phyloP scores from a whole-genome alignment of 176 grass and related monocot genomes.

The Juncus effusus region DNA sequence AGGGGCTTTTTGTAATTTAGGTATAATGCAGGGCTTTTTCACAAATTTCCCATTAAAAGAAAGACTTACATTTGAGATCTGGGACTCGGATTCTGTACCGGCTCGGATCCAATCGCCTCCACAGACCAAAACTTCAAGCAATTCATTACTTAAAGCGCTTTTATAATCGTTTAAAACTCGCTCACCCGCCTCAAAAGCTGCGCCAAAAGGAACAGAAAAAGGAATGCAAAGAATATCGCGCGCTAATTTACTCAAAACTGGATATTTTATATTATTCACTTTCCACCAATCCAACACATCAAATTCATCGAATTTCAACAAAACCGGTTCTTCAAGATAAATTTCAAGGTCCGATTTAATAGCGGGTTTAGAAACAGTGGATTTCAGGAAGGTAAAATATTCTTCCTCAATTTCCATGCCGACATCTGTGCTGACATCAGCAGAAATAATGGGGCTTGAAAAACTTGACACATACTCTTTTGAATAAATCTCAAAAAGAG shows the following conservation, averaged over 20 bases:
- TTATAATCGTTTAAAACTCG: constrained; percentile 6
- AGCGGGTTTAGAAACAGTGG: background rate
- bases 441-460: no score
- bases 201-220: background rate
- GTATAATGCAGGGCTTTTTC: no score
- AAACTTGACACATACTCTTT: background rate
- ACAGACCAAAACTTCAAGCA: constrained; percentile 4
- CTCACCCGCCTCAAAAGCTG: background rate
- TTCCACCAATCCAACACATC: constrained; percentile 17
- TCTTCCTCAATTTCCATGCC: no score
- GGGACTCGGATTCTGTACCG: background rate
- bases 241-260: constrained; percentile 1
- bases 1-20: no score
- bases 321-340: background rate
- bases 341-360: constrained; percentile 2
- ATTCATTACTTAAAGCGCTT: background rate
- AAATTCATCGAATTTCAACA: background rate
- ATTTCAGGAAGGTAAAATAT: no score
- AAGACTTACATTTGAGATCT: background rate
- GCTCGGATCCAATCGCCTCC: constrained; percentile 21
- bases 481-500: background rate
- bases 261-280: background rate
- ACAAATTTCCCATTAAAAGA: no score
- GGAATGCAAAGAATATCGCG: constrained; percentile 12
- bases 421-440: no score